Conservation (phyloP, 2,329 filamentous ascomycete genomes). For the Neocatenulostroma microsporum region DNA sequence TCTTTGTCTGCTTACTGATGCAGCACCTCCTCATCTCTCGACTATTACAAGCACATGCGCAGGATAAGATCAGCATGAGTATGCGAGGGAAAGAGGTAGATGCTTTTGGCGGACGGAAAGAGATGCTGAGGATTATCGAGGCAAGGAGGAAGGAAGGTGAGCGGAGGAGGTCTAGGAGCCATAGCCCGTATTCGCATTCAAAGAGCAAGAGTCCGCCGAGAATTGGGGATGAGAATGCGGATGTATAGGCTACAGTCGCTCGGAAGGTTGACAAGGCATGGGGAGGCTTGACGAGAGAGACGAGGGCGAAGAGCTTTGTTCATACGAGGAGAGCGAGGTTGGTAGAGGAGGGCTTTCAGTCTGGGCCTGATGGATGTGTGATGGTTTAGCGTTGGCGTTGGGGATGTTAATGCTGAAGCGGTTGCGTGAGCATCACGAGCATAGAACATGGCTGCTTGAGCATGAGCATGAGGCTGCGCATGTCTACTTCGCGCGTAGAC, state of each 20-base stretch:
- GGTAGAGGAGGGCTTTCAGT: neutral
- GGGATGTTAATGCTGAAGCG: too few species aligned
- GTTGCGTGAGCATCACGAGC: too few species aligned
- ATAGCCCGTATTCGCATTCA: conserved; percentile 10
- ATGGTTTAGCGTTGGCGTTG: conserved; percentile 8
- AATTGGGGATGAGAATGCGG: conserved; percentile 22
- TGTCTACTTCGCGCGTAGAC: too few species aligned
- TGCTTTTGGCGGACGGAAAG: conserved; percentile 69
- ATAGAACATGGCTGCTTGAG: too few species aligned
- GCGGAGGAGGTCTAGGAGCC: conserved; percentile 58
- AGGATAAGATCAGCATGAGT: conserved; percentile 89
- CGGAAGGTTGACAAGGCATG: too few species aligned
- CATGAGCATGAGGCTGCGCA: too few species aligned
- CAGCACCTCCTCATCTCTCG: conserved; percentile 81
- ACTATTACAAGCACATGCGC: conserved; percentile 68
- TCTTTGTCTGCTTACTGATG: conserved; percentile 95
- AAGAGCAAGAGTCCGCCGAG: conserved; percentile 22
- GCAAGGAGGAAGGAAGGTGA: conserved; percentile 80
- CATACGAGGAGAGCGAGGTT: neutral
- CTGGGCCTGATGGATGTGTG: neutral
- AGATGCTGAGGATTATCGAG: conserved; percentile 87
- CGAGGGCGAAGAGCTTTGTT: neutral
- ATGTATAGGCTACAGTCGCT: neutral
- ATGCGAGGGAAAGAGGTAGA: conserved; percentile 80
- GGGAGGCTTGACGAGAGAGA: too few species aligned